phyloP scores from a whole-genome alignment of 768 basidiomycete genomes.

The Pleurotus platypus region DNA sequence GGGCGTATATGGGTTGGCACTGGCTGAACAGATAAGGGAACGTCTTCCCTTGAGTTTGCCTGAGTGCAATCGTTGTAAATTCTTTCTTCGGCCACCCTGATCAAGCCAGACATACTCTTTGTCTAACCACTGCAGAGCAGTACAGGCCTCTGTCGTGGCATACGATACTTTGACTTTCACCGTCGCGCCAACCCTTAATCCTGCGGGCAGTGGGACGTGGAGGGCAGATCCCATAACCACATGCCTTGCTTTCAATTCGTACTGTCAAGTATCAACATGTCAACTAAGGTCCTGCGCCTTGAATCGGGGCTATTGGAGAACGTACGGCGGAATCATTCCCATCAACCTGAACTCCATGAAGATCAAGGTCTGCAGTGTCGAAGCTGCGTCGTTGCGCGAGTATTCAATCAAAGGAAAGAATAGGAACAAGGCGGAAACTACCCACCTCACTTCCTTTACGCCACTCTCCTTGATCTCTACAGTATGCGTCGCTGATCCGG shows the following conservation, averaged over 20 bases:
- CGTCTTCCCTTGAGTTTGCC: slow-evolving; percentile 82
- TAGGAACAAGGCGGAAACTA: background rate
- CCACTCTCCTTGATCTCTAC: slow-evolving; percentile 51
- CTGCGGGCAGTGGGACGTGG: slow-evolving; percentile 48
- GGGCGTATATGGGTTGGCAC: slow-evolving; percentile 88
- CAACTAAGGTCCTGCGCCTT: background rate
- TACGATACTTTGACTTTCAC: slow-evolving; percentile 63
- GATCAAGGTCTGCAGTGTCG: slow-evolving; percentile 69
- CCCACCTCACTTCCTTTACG: slow-evolving; percentile 61
- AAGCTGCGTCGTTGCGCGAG: slow-evolving; percentile 41
- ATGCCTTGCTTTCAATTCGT: slow-evolving; percentile 52
- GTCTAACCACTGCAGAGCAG: slow-evolving; percentile 85
- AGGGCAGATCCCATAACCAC: slow-evolving; percentile 78
- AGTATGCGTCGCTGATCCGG: slow-evolving; percentile 63
- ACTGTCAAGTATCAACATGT: slow-evolving; percentile 30
- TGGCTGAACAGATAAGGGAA: slow-evolving; percentile 91
- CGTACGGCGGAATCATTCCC: slow-evolving; percentile 46
- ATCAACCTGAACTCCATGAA: slow-evolving; percentile 51
- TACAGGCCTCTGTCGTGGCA: slow-evolving; percentile 67
- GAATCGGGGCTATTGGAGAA: slow-evolving; percentile 6
- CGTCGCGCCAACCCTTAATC: slow-evolving; percentile 36
- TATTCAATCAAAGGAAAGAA: background rate
- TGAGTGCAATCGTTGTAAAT: slow-evolving; percentile 19
- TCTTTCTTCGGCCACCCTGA: background rate
- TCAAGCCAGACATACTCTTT: slow-evolving; percentile 52